Percentiles rank a stretch among this genome's conserved stretches.
Evolutionary conservation across 192 early-diverging fungal genomes (phyloP).

Genomic region (Coemansia sp.): DNA sequence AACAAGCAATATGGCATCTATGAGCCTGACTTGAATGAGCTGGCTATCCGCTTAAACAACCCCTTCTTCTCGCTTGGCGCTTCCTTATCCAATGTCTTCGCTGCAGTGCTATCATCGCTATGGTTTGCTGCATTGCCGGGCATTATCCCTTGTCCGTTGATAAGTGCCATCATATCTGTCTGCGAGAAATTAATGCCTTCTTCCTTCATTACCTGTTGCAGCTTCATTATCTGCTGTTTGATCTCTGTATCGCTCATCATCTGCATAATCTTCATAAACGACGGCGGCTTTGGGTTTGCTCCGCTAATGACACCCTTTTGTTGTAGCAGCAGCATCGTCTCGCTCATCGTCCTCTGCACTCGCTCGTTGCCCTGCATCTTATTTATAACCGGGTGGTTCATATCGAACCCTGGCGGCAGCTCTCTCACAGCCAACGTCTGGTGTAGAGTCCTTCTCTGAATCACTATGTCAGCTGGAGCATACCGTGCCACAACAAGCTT

Average conservation of each 20-base stretch:
- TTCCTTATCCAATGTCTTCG: not conserved
- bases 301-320: constrained; percentile 19
- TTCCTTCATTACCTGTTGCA: constrained; percentile 25
- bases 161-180: constrained; percentile 22
- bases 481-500: not conserved
- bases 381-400: constrained; percentile 16
- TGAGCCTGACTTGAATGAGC: constrained; percentile 20
- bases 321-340: constrained; percentile 24
- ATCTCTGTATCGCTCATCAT: constrained; percentile 38
- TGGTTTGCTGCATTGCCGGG: not conserved
- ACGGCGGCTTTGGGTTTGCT: constrained; percentile 19
- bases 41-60: constrained; percentile 16
- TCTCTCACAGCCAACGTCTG: not conserved
- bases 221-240: constrained; percentile 10
- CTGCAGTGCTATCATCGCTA: not conserved
- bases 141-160: constrained; percentile 2
- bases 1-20: not conserved
- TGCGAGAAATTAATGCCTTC: constrained; percentile 40
- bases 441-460: constrained; percentile 2
- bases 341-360: constrained; percentile 17
- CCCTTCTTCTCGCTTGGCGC: constrained; percentile 6
- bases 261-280: constrained; percentile 36
- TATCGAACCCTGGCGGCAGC: constrained; percentile 11
- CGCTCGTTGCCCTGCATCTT: constrained; percentile 25
- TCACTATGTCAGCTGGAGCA: not conserved